Base-by-base conservation (phyloP, 169 alveolate genomes). In the Miamiensis avidus region DNA sequence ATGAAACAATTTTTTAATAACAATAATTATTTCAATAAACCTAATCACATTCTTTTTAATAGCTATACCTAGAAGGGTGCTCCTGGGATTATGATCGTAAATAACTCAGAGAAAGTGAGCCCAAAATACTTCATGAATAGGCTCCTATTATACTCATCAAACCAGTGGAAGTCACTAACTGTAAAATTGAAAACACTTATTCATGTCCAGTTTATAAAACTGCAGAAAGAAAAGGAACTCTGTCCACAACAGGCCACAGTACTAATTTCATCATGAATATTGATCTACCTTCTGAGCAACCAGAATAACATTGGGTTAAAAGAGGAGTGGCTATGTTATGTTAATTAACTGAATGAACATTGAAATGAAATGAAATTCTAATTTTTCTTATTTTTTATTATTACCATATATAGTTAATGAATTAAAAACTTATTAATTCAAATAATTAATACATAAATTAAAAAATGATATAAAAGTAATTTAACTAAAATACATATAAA, bases 321-420 rank as follows among this genome's bases (percentile, higher is more conserved):
- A 92, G 97, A 86, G 97, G 98, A 82, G 97, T 91, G 75, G 98
- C 98, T 32, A 90, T 96, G 77, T 88, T 96, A 64, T 93, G 95
- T 88, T 92, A 91, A 79, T 89, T 93, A 76, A 94, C 94, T 84
- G 97, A 97, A 84, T 94, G 94, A 94, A 49, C 4, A 20, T n/a
- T n/a, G n/a, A n/a, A n/a, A n/a, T n/a, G n/a, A n/a, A n/a, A n/a
- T n/a, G n/a, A n/a, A n/a, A n/a, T n/a, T n/a, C n/a, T 11, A 49
- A 49, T 11, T 49, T 49, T 11, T 11, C 20, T 49, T 49, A 49
- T 49, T 49, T 11, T 49, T 49, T 49, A 49, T 4, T 49, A 11
- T 11, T 11, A 49, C 4, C 4, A 49, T 49, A 20, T 20, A 49
- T 11, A 49, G 4, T 11, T 11, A 49, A 49, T 11, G 20, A 49